Percentiles rank a stretch among this genome's conserved stretches.
Conservation (phyloP, 1,284 basidiomycete species). For the Apiotrichum veenhuisii region DNA sequence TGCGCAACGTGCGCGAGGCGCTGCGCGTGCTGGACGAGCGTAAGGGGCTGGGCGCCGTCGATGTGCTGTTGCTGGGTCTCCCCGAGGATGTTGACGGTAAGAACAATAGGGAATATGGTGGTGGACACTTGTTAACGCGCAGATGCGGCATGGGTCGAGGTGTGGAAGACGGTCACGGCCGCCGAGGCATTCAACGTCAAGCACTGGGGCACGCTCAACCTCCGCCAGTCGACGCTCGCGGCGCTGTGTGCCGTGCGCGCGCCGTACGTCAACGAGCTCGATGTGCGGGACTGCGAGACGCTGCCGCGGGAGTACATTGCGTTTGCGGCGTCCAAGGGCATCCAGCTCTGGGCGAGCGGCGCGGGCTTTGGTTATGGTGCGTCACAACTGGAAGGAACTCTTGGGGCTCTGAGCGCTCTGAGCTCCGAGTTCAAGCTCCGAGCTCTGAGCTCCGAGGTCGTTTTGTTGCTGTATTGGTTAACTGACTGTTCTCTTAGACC, state of each 20-base stretch:
- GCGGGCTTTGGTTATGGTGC: slow-evolving; percentile 40
- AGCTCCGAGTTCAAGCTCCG: too few relatives aligned
- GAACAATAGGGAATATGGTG: background rate
- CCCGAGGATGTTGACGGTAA: slow-evolving; percentile 22
- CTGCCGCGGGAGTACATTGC: slow-evolving; percentile 38
- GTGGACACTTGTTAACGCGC: background rate
- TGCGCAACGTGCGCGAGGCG: slow-evolving; percentile 26
- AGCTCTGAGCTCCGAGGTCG: too few relatives aligned
- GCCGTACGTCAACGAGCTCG: slow-evolving; percentile 40
- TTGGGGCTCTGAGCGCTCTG: too few relatives aligned
- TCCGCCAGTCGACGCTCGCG: slow-evolving; percentile 27
- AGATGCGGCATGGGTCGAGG: slow-evolving; percentile 4
- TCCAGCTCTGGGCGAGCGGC: slow-evolving; percentile 48
- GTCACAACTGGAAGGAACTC: background rate
- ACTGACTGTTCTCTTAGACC: slow-evolving; percentile 35
- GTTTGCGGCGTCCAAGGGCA: slow-evolving; percentile 36
- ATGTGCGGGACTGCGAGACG: slow-evolving; percentile 48
- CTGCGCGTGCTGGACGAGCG: slow-evolving; percentile 18
- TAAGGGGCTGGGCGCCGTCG: slow-evolving; percentile 31
- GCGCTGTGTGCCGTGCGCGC: slow-evolving; percentile 13
- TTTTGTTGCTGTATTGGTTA: too few relatives aligned
- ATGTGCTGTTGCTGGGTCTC: slow-evolving; percentile 39
- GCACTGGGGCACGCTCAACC: slow-evolving; percentile 39
- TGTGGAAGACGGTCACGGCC: slow-evolving; percentile 6
- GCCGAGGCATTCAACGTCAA: slow-evolving; percentile 17